Evolutionary conservation across 495 filamentous ascomycete species (phyloP), one percentile per base, ranked within the genome.

Genomic region (Neurospora sp.): DNA sequence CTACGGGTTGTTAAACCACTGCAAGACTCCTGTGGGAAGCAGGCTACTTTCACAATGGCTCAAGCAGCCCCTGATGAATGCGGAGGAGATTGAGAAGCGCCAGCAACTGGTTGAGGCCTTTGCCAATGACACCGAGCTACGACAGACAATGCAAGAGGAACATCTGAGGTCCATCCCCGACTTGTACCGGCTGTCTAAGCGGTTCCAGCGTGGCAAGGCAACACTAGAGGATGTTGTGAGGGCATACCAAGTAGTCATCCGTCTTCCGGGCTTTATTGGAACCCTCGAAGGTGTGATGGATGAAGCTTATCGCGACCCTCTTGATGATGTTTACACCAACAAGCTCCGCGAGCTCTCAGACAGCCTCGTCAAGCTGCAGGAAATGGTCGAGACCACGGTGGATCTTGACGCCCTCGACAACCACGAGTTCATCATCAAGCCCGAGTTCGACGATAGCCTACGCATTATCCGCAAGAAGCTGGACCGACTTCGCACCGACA

Each of bases 341-440:
- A 97, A 97, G 78, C 82, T 99, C 37, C 80, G 82, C 31, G 86
- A 90, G 71, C 89, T 92, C 74, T 92, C 91, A 8, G 90, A 95
- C 76, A 93, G 90, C 79, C 83, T 98, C 61, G 89, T 86, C 35
- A 97, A 93, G 80, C 84, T 99, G 40, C 93, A 96, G 75, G 96
- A 99, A 78, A 97, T 99, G 93, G 96, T 99, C 14, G 96, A 99
- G 82, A 97, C 96, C 3, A 98, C 96, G 0, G 95, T 99, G 70
- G 96, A 99, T 77, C 89, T 99, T 1, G 93, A 96, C 70, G 96
- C 96, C 8, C 86, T 98, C 48, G 95, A 98, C 73, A 94, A 96
- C 78, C 96, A 99, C 78, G 96, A 99, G 81, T 99, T 94, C 80
- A 94, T 96, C 77, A 98, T 99, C 85, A 99, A 98, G 82, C 94